Evolutionary conservation across 768 basidiomycete genomes (phyloP), one percentile per base, ranked within the genome.

Genomic region (Tephrocybe rancida): DNA sequence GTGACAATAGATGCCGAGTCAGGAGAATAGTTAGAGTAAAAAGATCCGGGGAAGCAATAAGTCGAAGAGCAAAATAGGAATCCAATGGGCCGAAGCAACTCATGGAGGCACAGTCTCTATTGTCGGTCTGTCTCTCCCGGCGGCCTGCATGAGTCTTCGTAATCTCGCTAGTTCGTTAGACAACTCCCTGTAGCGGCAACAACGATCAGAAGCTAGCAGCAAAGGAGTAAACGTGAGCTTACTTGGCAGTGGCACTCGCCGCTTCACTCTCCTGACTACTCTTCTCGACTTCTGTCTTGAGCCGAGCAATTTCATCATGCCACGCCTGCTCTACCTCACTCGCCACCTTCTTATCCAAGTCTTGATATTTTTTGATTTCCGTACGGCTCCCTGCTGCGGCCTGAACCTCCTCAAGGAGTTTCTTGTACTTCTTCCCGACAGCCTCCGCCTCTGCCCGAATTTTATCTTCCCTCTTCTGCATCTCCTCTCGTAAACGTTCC

Each of bases 391-490:
- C 70, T 47, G 81, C 80, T n/a, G 75, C 75, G 22, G 67, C 71
- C 71, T 83, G 76, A 53, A 87, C 74, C 66, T 90, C 83, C 62
- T 87, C 82, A 13, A 86, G 68, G 29, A 92, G 69, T 57, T 76
- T 73, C 48, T 73, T 70, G 61, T 93, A 92, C 75, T 90, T 90
- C 65, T 81, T 81, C 42, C 84, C 85, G 46, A 86, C 62, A 21
- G 75, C 76, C 64, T 92, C 87, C 10, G 81, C 84, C 67, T 94
- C 92, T 37, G 69, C 73, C 57, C 79, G 80, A 65, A 84, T 77
- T 64, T 79, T 81, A 50, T 88, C 86, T 65, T 95, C 91, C 48
- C 87, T 75, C 65, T 81, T 84, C 48, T 72, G 73, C 83, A 94
- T 87, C 64, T 94, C 91, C 44, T 86, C 83, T 43, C 81, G 75